Evolutionary conservation across 305 asterid species (phyloP), one percentile per base, ranked within the genome.

Genomic region (Fraxinus greggii): DNA sequence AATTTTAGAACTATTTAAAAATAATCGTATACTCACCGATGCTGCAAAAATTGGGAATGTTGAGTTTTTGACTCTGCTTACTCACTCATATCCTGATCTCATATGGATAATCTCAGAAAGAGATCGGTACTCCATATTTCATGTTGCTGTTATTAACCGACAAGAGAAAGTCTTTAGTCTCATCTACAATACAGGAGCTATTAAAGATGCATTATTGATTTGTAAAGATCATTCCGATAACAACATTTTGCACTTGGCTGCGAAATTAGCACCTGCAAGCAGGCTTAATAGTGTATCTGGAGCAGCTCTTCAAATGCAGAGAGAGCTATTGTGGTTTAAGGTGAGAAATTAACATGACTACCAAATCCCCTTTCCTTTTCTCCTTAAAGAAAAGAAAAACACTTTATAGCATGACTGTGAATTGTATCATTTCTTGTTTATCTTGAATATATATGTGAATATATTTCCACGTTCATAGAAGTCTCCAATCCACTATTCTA

Each of bases 91-190:
- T 75, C 88, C 87, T 10, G 88, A 85, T 77, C 83, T 85, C 12
- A 83, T 87, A n/a, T 85, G 88, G 87, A 84, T 81, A 79, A 81
- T 83, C 3, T 78, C 85, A 75, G 81, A 79, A n/a, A 76, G 3
- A 31, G 33, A 87, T 38, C 67, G 82, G 26, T 78, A 48, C 59
- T 81, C 86, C 78, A 79, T 87, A 32, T 87, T 87, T 48, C 87
- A 87, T 75, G 73, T 83, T 65, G 90, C 88, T 17, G 88, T 85
- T 54, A 77, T 83, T 59, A 84, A 85, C 28, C 88, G 89, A 0
- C 88, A 80, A 38, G 90, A 87, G 75, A 83, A 86, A 38, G 59
- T 89, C 63, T 87, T 84, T 75, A 86, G 85, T 78, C 89, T 80
- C 54, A 12, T 42, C n/a, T 42, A 42, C 54, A 3, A 3, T 5